phyloP scores from a whole-genome alignment of 176 grass and related monocot genomes.

The Saccharum officinarum region DNA sequence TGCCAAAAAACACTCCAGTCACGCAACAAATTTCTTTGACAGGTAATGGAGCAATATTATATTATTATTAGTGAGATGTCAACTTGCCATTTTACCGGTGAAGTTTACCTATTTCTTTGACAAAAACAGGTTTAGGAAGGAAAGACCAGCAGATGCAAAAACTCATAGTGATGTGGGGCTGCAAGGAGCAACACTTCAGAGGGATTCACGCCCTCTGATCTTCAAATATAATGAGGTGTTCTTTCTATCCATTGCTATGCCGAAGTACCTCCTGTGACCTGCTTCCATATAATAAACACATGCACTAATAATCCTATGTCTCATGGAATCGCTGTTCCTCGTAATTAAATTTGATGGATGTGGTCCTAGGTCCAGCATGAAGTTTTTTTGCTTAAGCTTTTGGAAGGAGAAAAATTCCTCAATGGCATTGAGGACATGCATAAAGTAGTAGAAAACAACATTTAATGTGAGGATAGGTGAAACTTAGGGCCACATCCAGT shows the following conservation, averaged over 20 bases:
- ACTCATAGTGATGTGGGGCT: conserved; percentile 18
- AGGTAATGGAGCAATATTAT: conserved; percentile 43
- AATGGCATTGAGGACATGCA: background rate
- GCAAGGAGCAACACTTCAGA: conserved; percentile 60
- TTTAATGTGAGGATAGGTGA: background rate
- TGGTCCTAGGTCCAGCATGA: background rate
- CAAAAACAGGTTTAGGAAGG: conserved; percentile 79
- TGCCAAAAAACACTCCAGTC: conserved; percentile 53
- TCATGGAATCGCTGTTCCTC: background rate
- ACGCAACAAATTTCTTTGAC: conserved; percentile 69
- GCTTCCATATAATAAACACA: conserved; percentile 17
- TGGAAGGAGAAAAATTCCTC: background rate
- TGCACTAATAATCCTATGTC: background rate
- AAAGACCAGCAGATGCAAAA: conserved; percentile 45
- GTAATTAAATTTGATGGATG: background rate
- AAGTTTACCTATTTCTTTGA: conserved; percentile 16
- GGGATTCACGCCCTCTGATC: conserved; percentile 73
- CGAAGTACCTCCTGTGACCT: background rate
- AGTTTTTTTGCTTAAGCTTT: background rate
- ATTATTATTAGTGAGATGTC: background rate
- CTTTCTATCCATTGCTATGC: conserved; percentile 2
- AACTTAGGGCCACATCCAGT: no score
- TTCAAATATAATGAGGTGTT: conserved; percentile 98
- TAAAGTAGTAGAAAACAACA: background rate
- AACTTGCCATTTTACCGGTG: conserved; percentile 12